A percentile compares a stretch with the other conserved stretches of the same genome.
Evolutionary conservation across 2,329 filamentous ascomycete genomes (phyloP).

Genomic region (Pseudohalonectria lignicola): DNA sequence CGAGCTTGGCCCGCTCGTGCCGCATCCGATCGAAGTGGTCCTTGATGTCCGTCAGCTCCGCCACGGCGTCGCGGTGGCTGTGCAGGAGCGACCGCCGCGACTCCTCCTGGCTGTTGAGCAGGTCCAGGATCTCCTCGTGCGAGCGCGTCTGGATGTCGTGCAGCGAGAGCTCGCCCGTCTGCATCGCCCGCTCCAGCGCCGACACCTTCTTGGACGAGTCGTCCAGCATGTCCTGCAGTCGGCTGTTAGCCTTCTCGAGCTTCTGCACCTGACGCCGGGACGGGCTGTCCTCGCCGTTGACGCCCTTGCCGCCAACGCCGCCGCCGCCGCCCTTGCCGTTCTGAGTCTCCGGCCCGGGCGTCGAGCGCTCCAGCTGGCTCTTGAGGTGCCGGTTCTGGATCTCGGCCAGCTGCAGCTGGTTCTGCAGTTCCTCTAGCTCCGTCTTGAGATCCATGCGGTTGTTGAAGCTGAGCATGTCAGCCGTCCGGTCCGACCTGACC

Average conservation of each 20-base stretch:
- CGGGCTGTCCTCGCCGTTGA: constrained; percentile 1
- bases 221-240: constrained; percentile 88
- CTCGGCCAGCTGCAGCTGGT: constrained; percentile 83
- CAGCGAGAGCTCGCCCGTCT: constrained; percentile 75
- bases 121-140: constrained; percentile 85
- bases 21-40: constrained; percentile 78
- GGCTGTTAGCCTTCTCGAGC: constrained; percentile 82
- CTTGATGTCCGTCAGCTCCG: constrained; percentile 80
- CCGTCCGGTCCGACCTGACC: constrained; percentile 71
- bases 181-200: constrained; percentile 74
- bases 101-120: constrained; percentile 88
- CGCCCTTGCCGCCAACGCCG: constrained; percentile 34
- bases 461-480: constrained; percentile 75
- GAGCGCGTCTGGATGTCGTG: constrained; percentile 88
- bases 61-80: constrained; percentile 74
- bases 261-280: constrained; percentile 73
- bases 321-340: constrained; percentile 54
- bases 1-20: constrained; percentile 65
- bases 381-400: constrained; percentile 94
- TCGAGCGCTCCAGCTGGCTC: constrained; percentile 66
- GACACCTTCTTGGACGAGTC: constrained; percentile 91
- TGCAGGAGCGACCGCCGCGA: constrained; percentile 72
- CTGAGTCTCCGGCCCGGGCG: constrained; percentile 47
- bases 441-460: constrained; percentile 83
- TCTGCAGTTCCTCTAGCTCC: constrained; percentile 86